Conservation (phyloP, 768 basidiomycete species). For the Coprinopsis cinerea region DNA sequence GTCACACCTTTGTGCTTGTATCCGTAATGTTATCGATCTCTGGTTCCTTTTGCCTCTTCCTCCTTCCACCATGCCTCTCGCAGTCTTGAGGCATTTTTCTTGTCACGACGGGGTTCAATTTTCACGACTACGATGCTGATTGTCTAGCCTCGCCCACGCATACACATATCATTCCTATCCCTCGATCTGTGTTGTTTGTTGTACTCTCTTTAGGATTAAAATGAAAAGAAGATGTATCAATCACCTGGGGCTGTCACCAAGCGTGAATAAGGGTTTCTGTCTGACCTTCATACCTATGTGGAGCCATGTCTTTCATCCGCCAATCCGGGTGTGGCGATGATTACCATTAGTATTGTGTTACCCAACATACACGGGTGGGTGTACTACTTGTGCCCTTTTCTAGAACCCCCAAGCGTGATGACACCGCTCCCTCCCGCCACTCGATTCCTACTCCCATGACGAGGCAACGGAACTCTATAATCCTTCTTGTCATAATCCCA, state of each 20-base stretch:
- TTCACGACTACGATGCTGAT: too few relatives aligned
- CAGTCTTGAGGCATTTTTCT: not conserved
- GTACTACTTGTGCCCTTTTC: not conserved
- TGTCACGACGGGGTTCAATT: not conserved
- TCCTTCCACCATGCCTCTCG: slow-evolving; percentile 8
- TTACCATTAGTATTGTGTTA: too few relatives aligned
- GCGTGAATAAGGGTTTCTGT: too few relatives aligned
- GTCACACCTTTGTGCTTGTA: slow-evolving; percentile 1
- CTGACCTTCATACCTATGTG: too few relatives aligned
- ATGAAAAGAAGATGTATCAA: too few relatives aligned
- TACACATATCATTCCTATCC: slow-evolving; percentile 5
- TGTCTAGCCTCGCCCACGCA: too few relatives aligned
- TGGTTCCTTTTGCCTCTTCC: slow-evolving; percentile 9
- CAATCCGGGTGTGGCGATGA: too few relatives aligned
- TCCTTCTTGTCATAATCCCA: slow-evolving; percentile 55
- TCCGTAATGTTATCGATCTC: slow-evolving; percentile 13
- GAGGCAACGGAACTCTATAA: slow-evolving; percentile 31
- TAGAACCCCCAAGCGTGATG: not conserved
- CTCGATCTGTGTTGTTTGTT: slow-evolving; percentile 11
- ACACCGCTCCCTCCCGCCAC: slow-evolving; percentile 11
- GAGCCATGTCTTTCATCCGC: too few relatives aligned
- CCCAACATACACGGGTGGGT: too few relatives aligned
- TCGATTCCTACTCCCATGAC: slow-evolving; percentile 26
- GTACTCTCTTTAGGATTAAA: slow-evolving; percentile 7
- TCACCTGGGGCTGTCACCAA: too few relatives aligned